Percentiles rank a stretch among this genome's conserved stretches.
phyloP scores from a whole-genome alignment of 2,329 filamentous ascomycete genomes.

The Monilinia aucupariae region DNA sequence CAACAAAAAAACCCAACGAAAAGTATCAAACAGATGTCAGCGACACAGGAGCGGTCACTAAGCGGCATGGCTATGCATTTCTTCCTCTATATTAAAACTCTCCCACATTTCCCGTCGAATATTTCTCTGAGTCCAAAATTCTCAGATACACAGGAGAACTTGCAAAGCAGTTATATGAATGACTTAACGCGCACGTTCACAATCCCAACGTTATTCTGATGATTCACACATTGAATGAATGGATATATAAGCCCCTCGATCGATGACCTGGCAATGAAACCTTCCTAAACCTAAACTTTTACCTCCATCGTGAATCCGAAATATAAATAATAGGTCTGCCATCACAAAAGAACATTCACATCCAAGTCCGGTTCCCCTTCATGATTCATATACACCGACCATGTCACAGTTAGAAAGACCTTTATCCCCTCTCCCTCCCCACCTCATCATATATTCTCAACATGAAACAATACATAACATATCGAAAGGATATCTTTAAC shows the following conservation, averaged over 20 bases:
- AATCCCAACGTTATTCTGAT: not conserved
- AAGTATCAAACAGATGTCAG: not conserved
- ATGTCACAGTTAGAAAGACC: not conserved
- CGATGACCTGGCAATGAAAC: not conserved
- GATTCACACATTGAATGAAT: not conserved
- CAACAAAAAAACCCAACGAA: too few relatives aligned
- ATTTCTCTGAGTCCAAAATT: not conserved
- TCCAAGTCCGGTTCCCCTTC: not conserved
- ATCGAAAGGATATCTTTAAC: not conserved
- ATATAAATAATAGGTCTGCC: not conserved
- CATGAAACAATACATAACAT: not conserved
- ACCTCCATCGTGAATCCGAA: not conserved
- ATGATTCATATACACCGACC: not conserved
- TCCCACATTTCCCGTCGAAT: not conserved
- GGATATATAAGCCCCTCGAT: not conserved
- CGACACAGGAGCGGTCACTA: not conserved
- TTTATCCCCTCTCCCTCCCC: not conserved
- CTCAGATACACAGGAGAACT: not conserved
- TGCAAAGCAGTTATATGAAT: not conserved
- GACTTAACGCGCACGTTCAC: not conserved
- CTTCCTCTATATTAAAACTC: not conserved
- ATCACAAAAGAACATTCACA: not conserved
- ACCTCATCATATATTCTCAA: not conserved
- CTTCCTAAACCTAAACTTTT: not conserved
- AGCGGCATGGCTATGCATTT: not conserved